Conservation (phyloP, 2,329 filamentous ascomycete species). For the Lecanoromycetidae sp. region DNA sequence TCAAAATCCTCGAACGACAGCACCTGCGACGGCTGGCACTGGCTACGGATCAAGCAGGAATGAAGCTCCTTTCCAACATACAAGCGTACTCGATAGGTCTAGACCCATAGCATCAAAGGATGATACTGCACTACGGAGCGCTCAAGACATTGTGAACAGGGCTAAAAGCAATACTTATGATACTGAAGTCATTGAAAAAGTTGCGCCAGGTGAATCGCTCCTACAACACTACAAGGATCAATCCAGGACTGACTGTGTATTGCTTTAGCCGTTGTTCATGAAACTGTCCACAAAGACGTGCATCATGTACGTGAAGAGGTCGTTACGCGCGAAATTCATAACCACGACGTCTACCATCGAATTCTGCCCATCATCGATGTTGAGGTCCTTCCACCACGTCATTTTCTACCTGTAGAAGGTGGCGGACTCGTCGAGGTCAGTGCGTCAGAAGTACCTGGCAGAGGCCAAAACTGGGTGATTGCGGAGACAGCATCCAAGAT, state of each 20-base stretch:
- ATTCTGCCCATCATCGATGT: slow-evolving; percentile 42
- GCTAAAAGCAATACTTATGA: slow-evolving; percentile 16
- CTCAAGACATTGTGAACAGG: slow-evolving; percentile 13
- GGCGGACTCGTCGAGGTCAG: slow-evolving; percentile 18
- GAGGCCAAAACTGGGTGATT: slow-evolving; percentile 23
- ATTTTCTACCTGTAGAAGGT: slow-evolving; percentile 27
- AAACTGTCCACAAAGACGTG: slow-evolving; percentile 33
- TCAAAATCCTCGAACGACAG: slow-evolving; percentile 6
- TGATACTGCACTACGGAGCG: background rate
- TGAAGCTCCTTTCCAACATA: background rate
- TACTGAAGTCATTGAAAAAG: slow-evolving; percentile 14
- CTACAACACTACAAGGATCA: background rate
- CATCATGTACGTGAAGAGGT: slow-evolving; percentile 37
- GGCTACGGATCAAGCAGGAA: background rate
- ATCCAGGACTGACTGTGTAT: background rate
- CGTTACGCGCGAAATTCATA: slow-evolving; percentile 43
- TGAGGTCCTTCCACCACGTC: slow-evolving; percentile 41
- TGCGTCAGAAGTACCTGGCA: slow-evolving; percentile 17
- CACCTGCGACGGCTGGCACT: background rate
- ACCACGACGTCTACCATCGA: slow-evolving; percentile 40
- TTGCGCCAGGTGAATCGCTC: slow-evolving; percentile 15
- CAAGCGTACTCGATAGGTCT: background rate
- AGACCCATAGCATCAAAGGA: background rate
- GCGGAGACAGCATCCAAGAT: slow-evolving; percentile 25
- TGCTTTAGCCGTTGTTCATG: slow-evolving; percentile 37